Evolutionary conservation across 306 rosid genomes (phyloP).

Genomic region (Acacia crassicarpa): DNA sequence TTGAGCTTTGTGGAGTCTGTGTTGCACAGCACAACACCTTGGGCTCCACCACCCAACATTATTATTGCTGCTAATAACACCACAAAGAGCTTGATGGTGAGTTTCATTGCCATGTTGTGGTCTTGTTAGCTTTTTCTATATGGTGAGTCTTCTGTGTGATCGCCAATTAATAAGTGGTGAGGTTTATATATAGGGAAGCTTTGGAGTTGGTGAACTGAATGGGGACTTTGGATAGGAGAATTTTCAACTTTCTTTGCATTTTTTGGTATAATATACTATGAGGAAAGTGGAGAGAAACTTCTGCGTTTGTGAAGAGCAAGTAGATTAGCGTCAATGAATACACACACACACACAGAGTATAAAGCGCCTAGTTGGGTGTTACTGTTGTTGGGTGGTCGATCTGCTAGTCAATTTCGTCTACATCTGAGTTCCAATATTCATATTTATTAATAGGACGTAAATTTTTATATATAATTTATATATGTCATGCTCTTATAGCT

Average conservation of each 20-base stretch:
- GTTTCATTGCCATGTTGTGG: not conserved
- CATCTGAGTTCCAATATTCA: not conserved
- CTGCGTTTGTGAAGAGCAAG: not conserved
- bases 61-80: not conserved
- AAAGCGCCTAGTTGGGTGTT: not conserved
- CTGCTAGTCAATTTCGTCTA: not conserved
- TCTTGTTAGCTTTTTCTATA: not conserved
- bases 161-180: not conserved
- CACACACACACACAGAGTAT: too few relatives aligned
- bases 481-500: too few relatives aligned
- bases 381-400: not conserved
- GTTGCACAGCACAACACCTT: not conserved
- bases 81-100: not conserved
- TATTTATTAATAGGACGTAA: too few relatives aligned
- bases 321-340: not conserved
- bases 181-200: not conserved
- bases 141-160: not conserved
- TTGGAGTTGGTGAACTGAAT: not conserved
- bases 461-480: too few relatives aligned
- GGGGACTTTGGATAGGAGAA: not conserved
- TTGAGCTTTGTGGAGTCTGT: not conserved
- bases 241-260: not conserved
- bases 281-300: not conserved
- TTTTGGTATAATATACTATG: not conserved
- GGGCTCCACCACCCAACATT: conserved; percentile 20